Conservation (phyloP, 2,329 filamentous ascomycete species). For the Emmonsiellopsis sp. region DNA sequence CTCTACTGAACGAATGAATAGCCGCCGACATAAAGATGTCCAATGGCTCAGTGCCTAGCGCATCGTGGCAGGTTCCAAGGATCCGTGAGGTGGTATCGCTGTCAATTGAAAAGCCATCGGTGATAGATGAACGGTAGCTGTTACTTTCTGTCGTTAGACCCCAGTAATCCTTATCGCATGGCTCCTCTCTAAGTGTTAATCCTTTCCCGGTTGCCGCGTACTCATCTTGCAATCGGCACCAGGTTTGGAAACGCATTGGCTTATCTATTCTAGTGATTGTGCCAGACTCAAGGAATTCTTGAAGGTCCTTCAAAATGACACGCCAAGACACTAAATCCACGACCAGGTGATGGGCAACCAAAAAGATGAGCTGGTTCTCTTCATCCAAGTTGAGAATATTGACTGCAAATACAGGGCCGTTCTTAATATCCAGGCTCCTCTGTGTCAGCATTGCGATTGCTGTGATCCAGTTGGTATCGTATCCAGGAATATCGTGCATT, state of each 20-base stretch:
- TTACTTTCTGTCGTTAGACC: slow-evolving; percentile 25
- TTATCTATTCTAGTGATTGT: slow-evolving; percentile 23
- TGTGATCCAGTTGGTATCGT: slow-evolving; percentile 12
- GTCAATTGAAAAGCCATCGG: slow-evolving; percentile 26
- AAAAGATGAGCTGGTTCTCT: slow-evolving; percentile 18
- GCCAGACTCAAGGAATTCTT: slow-evolving; percentile 20
- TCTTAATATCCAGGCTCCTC: slow-evolving; percentile 22
- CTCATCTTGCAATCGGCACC: slow-evolving; percentile 26
- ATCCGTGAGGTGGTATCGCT: slow-evolving; percentile 24
- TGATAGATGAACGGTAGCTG: slow-evolving; percentile 26
- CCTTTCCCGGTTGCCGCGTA: slow-evolving; percentile 11
- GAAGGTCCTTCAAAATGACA: slow-evolving; percentile 13
- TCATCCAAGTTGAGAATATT: slow-evolving; percentile 27
- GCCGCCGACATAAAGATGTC: slow-evolving; percentile 29
- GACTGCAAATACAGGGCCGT: slow-evolving; percentile 16
- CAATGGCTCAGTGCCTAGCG: slow-evolving; percentile 28
- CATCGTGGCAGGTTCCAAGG: slow-evolving; percentile 23
- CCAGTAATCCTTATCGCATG: slow-evolving; percentile 30
- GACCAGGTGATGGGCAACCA: slow-evolving; percentile 28
- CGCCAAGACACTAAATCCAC: slow-evolving; percentile 15
- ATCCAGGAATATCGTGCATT: slow-evolving; percentile 15
- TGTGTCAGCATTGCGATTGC: slow-evolving; percentile 24
- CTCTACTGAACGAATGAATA: slow-evolving; percentile 36
- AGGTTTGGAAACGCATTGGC: slow-evolving; percentile 31
- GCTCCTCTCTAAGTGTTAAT: slow-evolving; percentile 21